phyloP scores from a whole-genome alignment of 2,329 filamentous ascomycete species.

The Calonectria fujianensis region DNA sequence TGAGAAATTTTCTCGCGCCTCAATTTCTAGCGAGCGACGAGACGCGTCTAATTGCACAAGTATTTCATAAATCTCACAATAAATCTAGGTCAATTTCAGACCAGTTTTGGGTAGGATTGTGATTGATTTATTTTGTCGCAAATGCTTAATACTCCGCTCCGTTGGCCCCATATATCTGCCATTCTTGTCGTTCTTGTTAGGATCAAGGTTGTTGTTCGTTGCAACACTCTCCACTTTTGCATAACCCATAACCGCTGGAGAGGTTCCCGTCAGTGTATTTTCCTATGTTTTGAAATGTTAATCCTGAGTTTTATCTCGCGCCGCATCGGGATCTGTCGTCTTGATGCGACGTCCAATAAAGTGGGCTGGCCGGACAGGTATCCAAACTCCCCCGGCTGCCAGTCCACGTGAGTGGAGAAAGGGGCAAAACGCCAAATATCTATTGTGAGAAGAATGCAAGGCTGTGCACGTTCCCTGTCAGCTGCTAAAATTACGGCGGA shows the following conservation, averaged over 20 bases:
- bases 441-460: neutral
- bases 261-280: neutral
- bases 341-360: neutral
- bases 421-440: neutral
- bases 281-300: neutral
- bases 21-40: neutral
- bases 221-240: constrained; percentile 19
- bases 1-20: constrained; percentile 11
- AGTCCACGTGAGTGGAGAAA: neutral
- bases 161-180: constrained; percentile 21
- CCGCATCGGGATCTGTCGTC: neutral
- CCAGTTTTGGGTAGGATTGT: neutral
- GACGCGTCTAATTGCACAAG: neutral
- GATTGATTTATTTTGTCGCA: constrained; percentile 11
- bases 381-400: neutral
- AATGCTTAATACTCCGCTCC: neutral
- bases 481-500: neutral
- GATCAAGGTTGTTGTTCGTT: constrained; percentile 22
- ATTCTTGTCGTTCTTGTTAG: constrained; percentile 11
- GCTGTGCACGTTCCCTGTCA: neutral
- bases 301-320: neutral
- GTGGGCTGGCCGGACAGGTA: neutral
- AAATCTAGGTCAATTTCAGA: neutral
- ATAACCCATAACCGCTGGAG: neutral
- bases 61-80: neutral